These are phyloP conservation scores for Phytopythium oedochilum DNA, from an alignment of 352 stramenopile species.

Conservation along the genomic window DNA sequence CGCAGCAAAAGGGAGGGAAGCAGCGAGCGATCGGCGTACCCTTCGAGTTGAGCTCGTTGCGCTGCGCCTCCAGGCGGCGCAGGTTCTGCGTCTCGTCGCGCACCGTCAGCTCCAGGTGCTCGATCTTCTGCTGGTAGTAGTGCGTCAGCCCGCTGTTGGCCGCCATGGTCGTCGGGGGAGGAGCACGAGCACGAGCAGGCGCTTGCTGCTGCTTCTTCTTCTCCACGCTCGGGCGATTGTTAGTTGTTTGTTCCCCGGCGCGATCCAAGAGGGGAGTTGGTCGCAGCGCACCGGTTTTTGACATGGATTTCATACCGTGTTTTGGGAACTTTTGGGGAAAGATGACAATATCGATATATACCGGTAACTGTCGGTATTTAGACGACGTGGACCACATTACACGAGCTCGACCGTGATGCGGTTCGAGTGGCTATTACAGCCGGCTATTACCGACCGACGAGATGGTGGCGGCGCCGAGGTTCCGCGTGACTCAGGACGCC, in stretches of 20 bases:
- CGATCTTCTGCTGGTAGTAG: conserved; percentile 96
- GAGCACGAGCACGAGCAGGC: background rate
- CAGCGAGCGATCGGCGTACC: conserved; percentile 33
- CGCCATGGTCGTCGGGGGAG: conserved; percentile 24
- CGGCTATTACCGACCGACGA: too few species aligned
- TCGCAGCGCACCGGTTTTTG: too few species aligned
- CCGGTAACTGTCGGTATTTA: too few species aligned
- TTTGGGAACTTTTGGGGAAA: too few species aligned
- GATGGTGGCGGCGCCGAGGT: conserved; percentile 80
- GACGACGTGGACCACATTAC: too few species aligned
- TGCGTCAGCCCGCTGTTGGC: conserved; percentile 58
- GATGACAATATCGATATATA: too few species aligned
- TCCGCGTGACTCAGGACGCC: conserved; percentile 81
- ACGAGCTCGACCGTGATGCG: too few species aligned
- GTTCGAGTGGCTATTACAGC: too few species aligned
- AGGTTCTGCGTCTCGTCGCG: conserved; percentile 96
- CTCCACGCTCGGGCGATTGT: too few species aligned
- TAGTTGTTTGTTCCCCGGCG: background rate
- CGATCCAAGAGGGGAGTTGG: background rate
- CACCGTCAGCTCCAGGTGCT: conserved; percentile 92
- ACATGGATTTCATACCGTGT: too few species aligned
- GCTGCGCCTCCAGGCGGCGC: conserved; percentile 96
- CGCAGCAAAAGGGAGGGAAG: background rate
- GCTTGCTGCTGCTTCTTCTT: background rate
- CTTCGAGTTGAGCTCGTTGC: conserved; percentile 99